Conservation (phyloP, 2,329 filamentous ascomycete genomes). For the Fusarium lyarnte region DNA sequence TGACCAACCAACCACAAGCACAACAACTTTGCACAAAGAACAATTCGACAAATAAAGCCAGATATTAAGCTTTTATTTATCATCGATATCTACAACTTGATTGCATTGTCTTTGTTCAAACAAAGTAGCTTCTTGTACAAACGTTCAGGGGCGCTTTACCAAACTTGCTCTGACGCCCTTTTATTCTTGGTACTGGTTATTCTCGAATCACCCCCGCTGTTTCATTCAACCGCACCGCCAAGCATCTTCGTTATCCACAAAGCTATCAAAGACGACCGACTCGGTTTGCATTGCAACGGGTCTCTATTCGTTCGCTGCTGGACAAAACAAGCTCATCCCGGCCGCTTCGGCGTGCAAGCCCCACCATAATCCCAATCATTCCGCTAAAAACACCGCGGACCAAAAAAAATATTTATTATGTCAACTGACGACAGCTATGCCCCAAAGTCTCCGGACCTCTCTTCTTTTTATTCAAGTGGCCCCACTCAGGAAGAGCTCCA, state of each 20-base stretch:
- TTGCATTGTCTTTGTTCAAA: not conserved
- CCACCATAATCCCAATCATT: slow-evolving; percentile 36
- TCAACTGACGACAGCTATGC: slow-evolving; percentile 65
- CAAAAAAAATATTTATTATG: slow-evolving; percentile 47
- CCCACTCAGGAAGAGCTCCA: slow-evolving; percentile 49
- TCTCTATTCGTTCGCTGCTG: slow-evolving; percentile 20
- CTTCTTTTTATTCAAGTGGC: slow-evolving; percentile 60
- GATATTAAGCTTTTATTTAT: not conserved
- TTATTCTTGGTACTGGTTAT: slow-evolving; percentile 2
- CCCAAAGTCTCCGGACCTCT: slow-evolving; percentile 68
- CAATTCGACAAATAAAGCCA: slow-evolving; percentile 1
- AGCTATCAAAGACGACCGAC: slow-evolving; percentile 14
- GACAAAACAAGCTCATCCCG: slow-evolving; percentile 20
- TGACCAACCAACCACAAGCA: slow-evolving; percentile 9
- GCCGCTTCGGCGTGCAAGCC: slow-evolving; percentile 32
- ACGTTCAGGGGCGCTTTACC: not conserved
- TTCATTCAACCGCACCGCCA: slow-evolving; percentile 21
- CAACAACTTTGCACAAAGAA: slow-evolving; percentile 7
- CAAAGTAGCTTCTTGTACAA: not conserved
- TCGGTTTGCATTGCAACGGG: slow-evolving; percentile 5
- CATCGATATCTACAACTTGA: not conserved
- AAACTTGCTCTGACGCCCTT: slow-evolving; percentile 4
- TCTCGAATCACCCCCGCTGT: slow-evolving; percentile 15
- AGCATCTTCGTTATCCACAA: slow-evolving; percentile 21
- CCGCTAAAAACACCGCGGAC: slow-evolving; percentile 21